Evolutionary conservation across 148 eudicot species (phyloP), one percentile per base, ranked within the genome.

Genomic region (Diospyros lotus): DNA sequence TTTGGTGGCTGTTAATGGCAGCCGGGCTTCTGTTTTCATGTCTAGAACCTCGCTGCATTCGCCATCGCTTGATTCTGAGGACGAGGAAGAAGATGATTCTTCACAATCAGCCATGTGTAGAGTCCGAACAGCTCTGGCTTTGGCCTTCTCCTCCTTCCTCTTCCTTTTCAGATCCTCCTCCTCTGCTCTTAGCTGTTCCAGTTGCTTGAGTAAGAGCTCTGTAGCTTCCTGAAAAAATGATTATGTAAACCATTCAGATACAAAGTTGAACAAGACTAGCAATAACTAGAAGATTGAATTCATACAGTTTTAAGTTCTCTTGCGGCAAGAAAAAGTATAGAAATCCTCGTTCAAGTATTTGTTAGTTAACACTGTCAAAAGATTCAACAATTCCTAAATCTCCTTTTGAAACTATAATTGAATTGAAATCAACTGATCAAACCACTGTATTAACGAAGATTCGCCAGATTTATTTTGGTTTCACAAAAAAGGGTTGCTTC

Each of bases 1-100:
- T 28, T 28, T 28, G 28, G 0, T 28, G 28, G 38, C 59, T 17
- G 1, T 10, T 11, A 71, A 64, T 28, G 76, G 81, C 50, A 80
- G 58, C 71, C 42, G 51, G 0, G 56, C 43, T 65, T 53, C 18
- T 69, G 63, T 63, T 39, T 60, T 82, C 90, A 91, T 85, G 82
- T 90, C 73, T 28, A 87, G 82, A 13, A 88, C 89, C 56, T 84
- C 80, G 64, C 79, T 90, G 8, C 91, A 85, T 73, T 94, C 98
- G 18, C 85, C 76, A 69, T 93, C 94, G 28, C 98, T 91, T 14
- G 95, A 90, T 59, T 90, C 95, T 0, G 93, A 90, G 0, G 89
- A 87, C 2, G 94, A 45, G 0, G 89, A 87, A 3, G 94, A 45
- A 2, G 95, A 93, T 1, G 93, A 91, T 56, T 80, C 72, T n/a